A percentile compares a stretch with the other conserved stretches of the same genome.
These are phyloP conservation scores for Linum trigynum DNA, from an alignment of 345 rosid genomes.

Conservation along the genomic window DNA sequence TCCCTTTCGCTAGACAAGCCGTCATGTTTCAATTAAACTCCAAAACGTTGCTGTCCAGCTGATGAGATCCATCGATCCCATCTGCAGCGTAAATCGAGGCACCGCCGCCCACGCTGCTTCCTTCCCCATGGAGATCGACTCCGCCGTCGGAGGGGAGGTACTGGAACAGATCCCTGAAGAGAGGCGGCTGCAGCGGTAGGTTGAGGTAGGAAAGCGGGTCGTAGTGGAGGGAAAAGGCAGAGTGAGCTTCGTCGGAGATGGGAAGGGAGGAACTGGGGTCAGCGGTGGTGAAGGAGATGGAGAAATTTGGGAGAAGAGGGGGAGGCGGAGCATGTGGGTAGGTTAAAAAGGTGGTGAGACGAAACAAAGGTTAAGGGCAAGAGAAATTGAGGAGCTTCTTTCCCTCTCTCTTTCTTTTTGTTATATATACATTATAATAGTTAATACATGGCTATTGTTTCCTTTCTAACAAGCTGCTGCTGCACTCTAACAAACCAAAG, in stretches of 20 bases:
- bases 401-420: no score
- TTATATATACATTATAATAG: no score
- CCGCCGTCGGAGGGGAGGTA: conserved; percentile 28
- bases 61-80: no score
- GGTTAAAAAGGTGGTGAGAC: no score
- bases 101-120: conserved; percentile 4
- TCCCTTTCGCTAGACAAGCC: conserved; percentile 34
- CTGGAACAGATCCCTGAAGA: conserved; percentile 34
- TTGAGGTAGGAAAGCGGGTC: conserved; percentile 50
- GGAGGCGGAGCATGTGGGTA: conserved; percentile 35
- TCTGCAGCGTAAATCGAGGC: conserved; percentile 23
- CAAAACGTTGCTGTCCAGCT: no score
- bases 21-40: conserved; percentile 45
- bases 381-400: no score
- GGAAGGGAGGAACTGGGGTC: neutral
- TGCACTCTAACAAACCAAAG: no score
- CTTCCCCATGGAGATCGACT: conserved; percentile 4
- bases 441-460: no score
- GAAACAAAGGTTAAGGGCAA: no score
- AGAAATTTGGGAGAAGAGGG: conserved; percentile 16
- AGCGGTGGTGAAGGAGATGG: no score
- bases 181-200: conserved; percentile 61
- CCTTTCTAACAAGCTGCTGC: no score
- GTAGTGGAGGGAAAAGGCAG: conserved; percentile 34
- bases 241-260: no score